phyloP scores from a whole-genome alignment of 495 filamentous ascomycete genomes.

The Usnea hakonensis region DNA sequence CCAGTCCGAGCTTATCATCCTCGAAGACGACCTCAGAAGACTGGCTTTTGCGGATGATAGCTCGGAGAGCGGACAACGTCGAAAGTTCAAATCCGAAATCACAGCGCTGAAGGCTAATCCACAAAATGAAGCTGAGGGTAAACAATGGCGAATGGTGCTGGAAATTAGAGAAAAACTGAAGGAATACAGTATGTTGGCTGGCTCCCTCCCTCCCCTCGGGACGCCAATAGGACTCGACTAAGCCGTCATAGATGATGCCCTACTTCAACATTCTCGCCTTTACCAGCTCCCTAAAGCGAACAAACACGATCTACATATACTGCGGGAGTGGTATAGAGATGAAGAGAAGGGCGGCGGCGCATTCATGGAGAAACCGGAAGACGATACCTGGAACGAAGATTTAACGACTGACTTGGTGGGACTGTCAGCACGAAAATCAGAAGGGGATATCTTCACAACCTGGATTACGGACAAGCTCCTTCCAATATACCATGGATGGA shows the following conservation, averaged over 20 bases:
- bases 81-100: conserved; percentile 6
- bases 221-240: background rate
- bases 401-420: conserved; percentile 14
- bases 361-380: conserved; percentile 14
- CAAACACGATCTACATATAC: conserved; percentile 17
- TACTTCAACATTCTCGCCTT: conserved; percentile 17
- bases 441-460: conserved; percentile 19
- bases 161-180: conserved; percentile 22
- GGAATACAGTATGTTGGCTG: conserved; percentile 18
- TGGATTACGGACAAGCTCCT: conserved; percentile 17
- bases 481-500: conserved; percentile 5
- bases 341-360: conserved; percentile 19
- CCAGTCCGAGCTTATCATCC: conserved; percentile 24
- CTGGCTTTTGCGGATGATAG: background rate
- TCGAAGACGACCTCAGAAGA: conserved; percentile 4
- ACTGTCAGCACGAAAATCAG: conserved; percentile 13
- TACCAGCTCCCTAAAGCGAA: conserved; percentile 18
- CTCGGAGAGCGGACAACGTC: conserved; percentile 1
- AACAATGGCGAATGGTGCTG: conserved; percentile 26
- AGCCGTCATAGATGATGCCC: conserved; percentile 1
- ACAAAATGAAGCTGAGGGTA: conserved; percentile 15
- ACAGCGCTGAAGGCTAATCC: conserved; percentile 6
- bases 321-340: conserved; percentile 24
- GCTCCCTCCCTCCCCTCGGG: background rate
- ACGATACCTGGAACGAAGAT: conserved; percentile 15